phyloP scores from a whole-genome alignment of 2,329 filamentous ascomycete genomes.

The Colletotrichum caudatum region DNA sequence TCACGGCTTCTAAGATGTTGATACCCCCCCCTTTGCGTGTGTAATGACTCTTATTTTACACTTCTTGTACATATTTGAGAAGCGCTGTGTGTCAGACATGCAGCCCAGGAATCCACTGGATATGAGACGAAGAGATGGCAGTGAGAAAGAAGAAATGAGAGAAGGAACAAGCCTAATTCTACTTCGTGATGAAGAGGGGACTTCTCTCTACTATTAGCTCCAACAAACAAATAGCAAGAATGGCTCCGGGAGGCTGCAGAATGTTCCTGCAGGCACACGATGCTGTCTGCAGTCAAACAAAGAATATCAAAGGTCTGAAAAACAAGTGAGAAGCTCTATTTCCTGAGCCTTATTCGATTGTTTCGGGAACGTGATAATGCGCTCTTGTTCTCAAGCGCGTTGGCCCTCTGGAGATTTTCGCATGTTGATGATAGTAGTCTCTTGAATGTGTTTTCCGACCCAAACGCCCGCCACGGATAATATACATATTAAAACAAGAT shows the following conservation, averaged over 20 bases:
- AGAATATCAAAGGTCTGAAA: too few species aligned
- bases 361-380: neutral
- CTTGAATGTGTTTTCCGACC: conserved; percentile 1
- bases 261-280: too few species aligned
- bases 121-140: conserved; percentile 2
- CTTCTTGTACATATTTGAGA: conserved; percentile 38
- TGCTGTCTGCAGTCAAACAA: too few species aligned
- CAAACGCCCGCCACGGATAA: conserved; percentile 27
- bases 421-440: neutral
- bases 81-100: conserved; percentile 9
- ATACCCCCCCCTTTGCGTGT: conserved; percentile 44
- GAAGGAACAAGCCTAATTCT: too few species aligned
- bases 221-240: too few species aligned
- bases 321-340: neutral
- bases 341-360: neutral
- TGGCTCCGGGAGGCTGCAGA: too few species aligned
- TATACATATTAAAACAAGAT: conserved; percentile 30
- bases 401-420: neutral
- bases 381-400: too few species aligned
- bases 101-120: conserved; percentile 5
- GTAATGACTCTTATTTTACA: conserved; percentile 26
- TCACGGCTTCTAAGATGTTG: conserved; percentile 38
- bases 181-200: too few species aligned
- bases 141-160: neutral
- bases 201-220: too few species aligned